phyloP scores from a whole-genome alignment of 768 basidiomycete species.

The Tricholoma hemisulphureum region DNA sequence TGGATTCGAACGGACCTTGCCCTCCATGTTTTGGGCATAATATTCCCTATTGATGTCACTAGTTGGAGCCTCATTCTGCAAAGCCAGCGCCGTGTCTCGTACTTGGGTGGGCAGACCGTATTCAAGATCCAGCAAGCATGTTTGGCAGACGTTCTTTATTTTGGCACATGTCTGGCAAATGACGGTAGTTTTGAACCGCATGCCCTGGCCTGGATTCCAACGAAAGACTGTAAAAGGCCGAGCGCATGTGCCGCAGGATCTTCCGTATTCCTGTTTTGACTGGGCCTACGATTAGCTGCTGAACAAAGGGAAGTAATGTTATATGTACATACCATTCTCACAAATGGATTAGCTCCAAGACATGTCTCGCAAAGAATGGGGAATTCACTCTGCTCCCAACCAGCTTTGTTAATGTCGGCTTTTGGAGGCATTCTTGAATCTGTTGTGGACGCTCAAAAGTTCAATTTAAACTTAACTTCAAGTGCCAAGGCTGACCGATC shows the following conservation, averaged over 20 bases:
- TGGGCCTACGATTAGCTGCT: conserved; percentile 28
- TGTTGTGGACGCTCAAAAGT: conserved; percentile 12
- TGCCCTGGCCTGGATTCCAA: conserved; percentile 95
- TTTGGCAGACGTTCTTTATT: conserved; percentile 96
- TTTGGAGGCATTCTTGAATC: conserved; percentile 62
- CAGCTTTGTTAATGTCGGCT: conserved; percentile 92
- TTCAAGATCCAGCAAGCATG: conserved; percentile 93
- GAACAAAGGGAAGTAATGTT: background rate
- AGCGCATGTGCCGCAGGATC: conserved; percentile 96
- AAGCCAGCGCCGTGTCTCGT: conserved; percentile 87
- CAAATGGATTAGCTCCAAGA: conserved; percentile 89
- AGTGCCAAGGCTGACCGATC: background rate
- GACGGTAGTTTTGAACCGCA: conserved; percentile 94
- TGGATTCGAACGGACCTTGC: conserved; percentile 52
- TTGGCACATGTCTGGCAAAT: conserved; percentile 97
- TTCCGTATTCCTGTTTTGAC: conserved; percentile 97
- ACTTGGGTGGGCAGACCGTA: conserved; percentile 97
- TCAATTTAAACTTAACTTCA: no score
- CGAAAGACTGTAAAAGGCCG: conserved; percentile 96
- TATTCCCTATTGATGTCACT: conserved; percentile 98
- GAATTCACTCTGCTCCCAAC: conserved; percentile 92
- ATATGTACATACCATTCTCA: conserved; percentile 74
- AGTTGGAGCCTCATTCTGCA: conserved; percentile 85
- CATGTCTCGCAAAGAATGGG: conserved; percentile 94
- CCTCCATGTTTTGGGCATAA: conserved; percentile 89